Conservation (phyloP, 2,329 filamentous ascomycete genomes). For the Hypoxylon sp. region DNA sequence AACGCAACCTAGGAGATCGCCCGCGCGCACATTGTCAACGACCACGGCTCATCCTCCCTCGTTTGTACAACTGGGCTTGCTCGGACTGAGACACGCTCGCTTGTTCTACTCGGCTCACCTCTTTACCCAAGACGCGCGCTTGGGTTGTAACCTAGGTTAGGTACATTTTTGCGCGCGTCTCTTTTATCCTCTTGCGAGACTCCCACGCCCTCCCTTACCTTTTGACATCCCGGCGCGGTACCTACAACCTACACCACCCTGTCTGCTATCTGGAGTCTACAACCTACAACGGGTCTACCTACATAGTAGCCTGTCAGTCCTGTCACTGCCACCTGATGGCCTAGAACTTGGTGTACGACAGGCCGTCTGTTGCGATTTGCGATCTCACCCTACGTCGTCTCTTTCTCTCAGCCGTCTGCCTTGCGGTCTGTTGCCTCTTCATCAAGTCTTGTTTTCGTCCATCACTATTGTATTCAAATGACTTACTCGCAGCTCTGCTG, state of each 20-base stretch:
- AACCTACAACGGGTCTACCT: not conserved
- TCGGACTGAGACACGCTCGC: slow-evolving; percentile 47
- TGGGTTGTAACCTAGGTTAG: too few relatives aligned
- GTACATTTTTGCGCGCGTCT: slow-evolving; percentile 50
- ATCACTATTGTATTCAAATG: slow-evolving; percentile 49
- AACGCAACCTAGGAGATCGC: slow-evolving; percentile 48
- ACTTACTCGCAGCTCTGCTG: slow-evolving; percentile 47
- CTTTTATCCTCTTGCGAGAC: slow-evolving; percentile 47
- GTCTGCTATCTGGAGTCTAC: slow-evolving; percentile 38
- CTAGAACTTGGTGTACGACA: slow-evolving; percentile 37
- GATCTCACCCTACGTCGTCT: slow-evolving; percentile 38
- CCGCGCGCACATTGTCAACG: slow-evolving; percentile 39
- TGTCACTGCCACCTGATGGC: slow-evolving; percentile 41
- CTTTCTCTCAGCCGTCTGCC: slow-evolving; percentile 34
- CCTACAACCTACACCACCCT: slow-evolving; percentile 34
- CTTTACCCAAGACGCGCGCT: slow-evolving; percentile 53
- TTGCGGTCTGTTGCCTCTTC: slow-evolving; percentile 39
- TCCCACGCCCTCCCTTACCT: slow-evolving; percentile 38
- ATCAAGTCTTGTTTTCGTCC: slow-evolving; percentile 34
- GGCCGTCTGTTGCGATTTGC: slow-evolving; percentile 31
- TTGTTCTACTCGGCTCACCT: slow-evolving; percentile 45
- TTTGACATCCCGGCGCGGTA: slow-evolving; percentile 40
- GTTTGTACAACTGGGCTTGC: slow-evolving; percentile 48
- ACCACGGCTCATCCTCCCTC: slow-evolving; percentile 42
- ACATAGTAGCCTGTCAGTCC: slow-evolving; percentile 32